These are phyloP conservation scores for Aspergillus uvarum DNA, from an alignment of 2,329 filamentous ascomycete genomes.

Conservation along the genomic window DNA sequence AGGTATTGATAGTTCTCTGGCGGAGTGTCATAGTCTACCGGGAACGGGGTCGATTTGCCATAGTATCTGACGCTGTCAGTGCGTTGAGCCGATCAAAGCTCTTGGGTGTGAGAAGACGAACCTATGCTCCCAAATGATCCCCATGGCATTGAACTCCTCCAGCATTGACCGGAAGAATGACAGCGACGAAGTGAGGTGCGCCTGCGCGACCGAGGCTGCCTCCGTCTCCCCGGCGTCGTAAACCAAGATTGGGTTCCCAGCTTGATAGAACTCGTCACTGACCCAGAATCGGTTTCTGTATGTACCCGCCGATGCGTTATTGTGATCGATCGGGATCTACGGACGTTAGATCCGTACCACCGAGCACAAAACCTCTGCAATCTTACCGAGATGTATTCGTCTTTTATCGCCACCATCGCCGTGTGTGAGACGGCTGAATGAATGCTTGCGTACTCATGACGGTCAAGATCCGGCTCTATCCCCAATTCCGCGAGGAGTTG, in stretches of 20 bases:
- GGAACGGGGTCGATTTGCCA: slow-evolving; percentile 42
- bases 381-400: slow-evolving; percentile 1
- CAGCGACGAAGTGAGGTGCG: slow-evolving; percentile 11
- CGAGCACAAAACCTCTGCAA: neutral
- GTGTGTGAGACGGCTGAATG: neutral
- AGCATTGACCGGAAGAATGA: slow-evolving; percentile 35
- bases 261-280: slow-evolving; percentile 54
- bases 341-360: neutral
- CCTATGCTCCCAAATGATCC: slow-evolving; percentile 47
- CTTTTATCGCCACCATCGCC: neutral
- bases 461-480: neutral
- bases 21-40: slow-evolving; percentile 35
- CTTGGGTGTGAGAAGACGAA: slow-evolving; percentile 16
- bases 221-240: slow-evolving; percentile 51
- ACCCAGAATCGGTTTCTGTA: slow-evolving; percentile 59
- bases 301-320: slow-evolving; percentile 43
- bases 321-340: slow-evolving; percentile 36
- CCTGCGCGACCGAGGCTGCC: slow-evolving; percentile 26
- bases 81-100: neutral
- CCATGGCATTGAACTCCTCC: slow-evolving; percentile 38
- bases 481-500: slow-evolving; percentile 1
- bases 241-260: slow-evolving; percentile 53
- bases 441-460: neutral
- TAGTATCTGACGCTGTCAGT: slow-evolving; percentile 40
- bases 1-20: slow-evolving; percentile 45